A percentile compares a stretch with the other conserved stretches of the same genome.
phyloP scores from a whole-genome alignment of 2,329 filamentous ascomycete genomes.

The Exophiala sp. region DNA sequence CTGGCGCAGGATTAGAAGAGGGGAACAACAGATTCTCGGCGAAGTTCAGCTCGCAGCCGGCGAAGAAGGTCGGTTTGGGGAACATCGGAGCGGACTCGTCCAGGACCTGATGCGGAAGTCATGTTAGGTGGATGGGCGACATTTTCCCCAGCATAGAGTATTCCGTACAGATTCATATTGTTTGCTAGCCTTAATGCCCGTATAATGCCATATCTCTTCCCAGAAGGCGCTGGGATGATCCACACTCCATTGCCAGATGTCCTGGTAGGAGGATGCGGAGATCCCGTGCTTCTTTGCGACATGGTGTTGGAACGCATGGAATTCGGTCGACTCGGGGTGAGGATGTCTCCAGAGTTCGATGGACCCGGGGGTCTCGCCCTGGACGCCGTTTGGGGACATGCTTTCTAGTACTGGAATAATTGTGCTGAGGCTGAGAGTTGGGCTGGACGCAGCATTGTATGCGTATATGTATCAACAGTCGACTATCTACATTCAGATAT shows the following conservation, averaged over 20 bases:
- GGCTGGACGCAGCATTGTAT: no score
- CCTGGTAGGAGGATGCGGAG: conserved; percentile 59
- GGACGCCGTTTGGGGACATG: conserved; percentile 15
- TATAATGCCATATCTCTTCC: conserved; percentile 78
- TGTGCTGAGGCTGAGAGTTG: neutral
- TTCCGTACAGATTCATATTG: conserved; percentile 44
- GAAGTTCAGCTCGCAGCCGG: conserved; percentile 75
- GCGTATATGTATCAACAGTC: no score
- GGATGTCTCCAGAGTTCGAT: conserved; percentile 65
- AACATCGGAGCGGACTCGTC: conserved; percentile 66
- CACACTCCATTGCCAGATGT: conserved; percentile 81
- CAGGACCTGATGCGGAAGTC: conserved; percentile 57
- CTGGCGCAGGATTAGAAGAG: conserved; percentile 49
- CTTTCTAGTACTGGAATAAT: no score
- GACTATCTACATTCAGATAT: no score
- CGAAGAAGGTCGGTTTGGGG: conserved; percentile 80
- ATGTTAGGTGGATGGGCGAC: neutral
- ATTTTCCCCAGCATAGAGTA: neutral
- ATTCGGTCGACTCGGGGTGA: conserved; percentile 60
- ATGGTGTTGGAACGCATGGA: conserved; percentile 64
- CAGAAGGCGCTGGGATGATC: conserved; percentile 71
- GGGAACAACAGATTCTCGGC: conserved; percentile 92
- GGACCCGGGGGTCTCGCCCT: conserved; percentile 13
- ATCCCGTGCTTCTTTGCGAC: conserved; percentile 64
- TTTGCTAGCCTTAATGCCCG: conserved; percentile 64